phyloP scores from a whole-genome alignment of 2,329 filamentous ascomycete species.

The Diaporthe citrichinensis region DNA sequence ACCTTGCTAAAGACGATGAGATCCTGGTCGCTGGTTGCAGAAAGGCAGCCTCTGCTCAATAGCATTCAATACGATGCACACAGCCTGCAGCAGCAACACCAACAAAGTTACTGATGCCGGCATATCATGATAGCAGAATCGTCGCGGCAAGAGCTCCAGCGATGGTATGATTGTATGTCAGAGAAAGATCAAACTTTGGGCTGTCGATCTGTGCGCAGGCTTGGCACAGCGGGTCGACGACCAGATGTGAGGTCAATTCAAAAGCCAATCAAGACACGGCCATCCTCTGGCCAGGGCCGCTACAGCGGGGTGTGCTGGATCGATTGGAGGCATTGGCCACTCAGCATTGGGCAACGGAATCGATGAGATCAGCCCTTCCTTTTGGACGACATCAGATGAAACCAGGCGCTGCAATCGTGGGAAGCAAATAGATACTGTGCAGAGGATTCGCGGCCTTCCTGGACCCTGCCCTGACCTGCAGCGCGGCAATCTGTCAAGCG shows the following conservation, averaged over 20 bases:
- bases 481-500: constrained; percentile 33
- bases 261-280: not conserved
- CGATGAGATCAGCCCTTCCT: not conserved
- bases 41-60: not conserved
- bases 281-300: not conserved
- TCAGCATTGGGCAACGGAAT: not conserved
- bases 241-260: constrained; percentile 2
- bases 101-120: not conserved
- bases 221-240: constrained; percentile 11
- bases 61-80: constrained; percentile 8
- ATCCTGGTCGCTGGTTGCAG: not conserved
- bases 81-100: not conserved
- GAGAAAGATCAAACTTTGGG: constrained; percentile 4
- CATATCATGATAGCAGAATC: not conserved
- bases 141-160: not conserved
- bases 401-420: not conserved
- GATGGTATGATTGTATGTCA: not conserved
- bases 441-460: constrained; percentile 4
- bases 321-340: not conserved
- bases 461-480: constrained; percentile 2
- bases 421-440: constrained; percentile 1
- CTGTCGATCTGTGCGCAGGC: constrained; percentile 17
- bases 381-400: constrained; percentile 15
- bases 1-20: not conserved
- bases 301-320: not conserved